A percentile compares a stretch with the other conserved stretches of the same genome.
phyloP scores from a whole-genome alignment of 495 filamentous ascomycete species.

The Annulohypoxylon nitens region DNA sequence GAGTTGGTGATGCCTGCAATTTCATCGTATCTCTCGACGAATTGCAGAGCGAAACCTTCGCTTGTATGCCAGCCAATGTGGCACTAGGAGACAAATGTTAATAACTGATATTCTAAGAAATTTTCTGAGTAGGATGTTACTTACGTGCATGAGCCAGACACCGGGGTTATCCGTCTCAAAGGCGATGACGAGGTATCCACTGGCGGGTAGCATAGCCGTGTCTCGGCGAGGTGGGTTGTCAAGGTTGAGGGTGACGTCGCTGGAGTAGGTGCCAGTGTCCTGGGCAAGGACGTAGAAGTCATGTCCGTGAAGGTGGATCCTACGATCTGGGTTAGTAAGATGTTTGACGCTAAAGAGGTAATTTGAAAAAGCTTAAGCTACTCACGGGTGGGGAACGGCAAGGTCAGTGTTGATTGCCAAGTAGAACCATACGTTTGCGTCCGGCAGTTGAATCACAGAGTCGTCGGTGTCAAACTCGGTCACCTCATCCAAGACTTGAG shows the following conservation, averaged over 20 bases:
- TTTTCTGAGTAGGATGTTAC: not conserved
- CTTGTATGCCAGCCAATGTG: conserved; percentile 67
- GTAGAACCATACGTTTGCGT: conserved; percentile 59
- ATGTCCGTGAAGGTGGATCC: conserved; percentile 70
- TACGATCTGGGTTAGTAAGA: conserved; percentile 50
- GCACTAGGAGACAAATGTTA: conserved; percentile 28
- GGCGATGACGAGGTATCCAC: conserved; percentile 64
- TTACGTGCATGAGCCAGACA: conserved; percentile 64
- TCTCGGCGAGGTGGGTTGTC: conserved; percentile 69
- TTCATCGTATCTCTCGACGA: conserved; percentile 60
- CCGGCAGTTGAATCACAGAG: conserved; percentile 55
- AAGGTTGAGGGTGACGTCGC: conserved; percentile 53
- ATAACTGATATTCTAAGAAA: not conserved
- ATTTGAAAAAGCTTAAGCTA: conserved; percentile 26
- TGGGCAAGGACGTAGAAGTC: conserved; percentile 70
- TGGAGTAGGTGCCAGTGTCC: conserved; percentile 37
- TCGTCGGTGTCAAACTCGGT: conserved; percentile 49
- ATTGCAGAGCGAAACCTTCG: conserved; percentile 63
- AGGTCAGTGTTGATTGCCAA: conserved; percentile 52
- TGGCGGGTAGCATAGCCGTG: conserved; percentile 65
- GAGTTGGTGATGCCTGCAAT: conserved; percentile 55
- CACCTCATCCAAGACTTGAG: conserved; percentile 53
- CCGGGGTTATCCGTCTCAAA: conserved; percentile 72
- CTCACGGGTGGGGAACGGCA: conserved; percentile 33
- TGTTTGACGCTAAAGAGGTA: not conserved